Conservation (phyloP, 2,329 filamentous ascomycete species). For the Epichloe sibirici region DNA sequence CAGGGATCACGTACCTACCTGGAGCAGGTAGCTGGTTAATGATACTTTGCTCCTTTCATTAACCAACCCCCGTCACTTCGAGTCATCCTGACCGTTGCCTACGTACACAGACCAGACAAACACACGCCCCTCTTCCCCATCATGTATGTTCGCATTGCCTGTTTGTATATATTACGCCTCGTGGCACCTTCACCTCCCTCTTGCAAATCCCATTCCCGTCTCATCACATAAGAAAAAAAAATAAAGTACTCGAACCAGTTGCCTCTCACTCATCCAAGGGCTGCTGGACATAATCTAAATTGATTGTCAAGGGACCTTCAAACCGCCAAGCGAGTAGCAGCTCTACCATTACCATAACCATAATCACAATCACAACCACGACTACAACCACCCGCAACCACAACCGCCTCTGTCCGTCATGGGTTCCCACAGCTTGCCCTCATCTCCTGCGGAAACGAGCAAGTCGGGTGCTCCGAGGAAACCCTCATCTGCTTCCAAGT, state of each 20-base stretch:
- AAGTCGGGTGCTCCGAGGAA: constrained; percentile 26
- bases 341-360: too few species aligned
- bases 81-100: neutral
- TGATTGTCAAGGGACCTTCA: too few species aligned
- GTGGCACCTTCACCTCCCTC: neutral
- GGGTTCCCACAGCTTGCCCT: constrained; percentile 36
- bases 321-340: too few species aligned
- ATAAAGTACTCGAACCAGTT: neutral
- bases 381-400: neutral
- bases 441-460: constrained; percentile 38
- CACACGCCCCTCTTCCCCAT: too few species aligned
- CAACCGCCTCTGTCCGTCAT: constrained; percentile 18
- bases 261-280: too few species aligned
- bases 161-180: neutral
- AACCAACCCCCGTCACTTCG: too few species aligned
- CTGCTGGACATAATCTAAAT: too few species aligned
- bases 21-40: too few species aligned
- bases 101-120: neutral
- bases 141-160: neutral
- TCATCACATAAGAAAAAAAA: neutral
- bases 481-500: constrained; percentile 30
- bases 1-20: neutral
- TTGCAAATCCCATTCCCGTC: too few species aligned
- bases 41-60: neutral
- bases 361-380: too few species aligned